Base-by-base conservation (phyloP, 2,329 filamentous ascomycete species). In the Didymella pinodella region DNA sequence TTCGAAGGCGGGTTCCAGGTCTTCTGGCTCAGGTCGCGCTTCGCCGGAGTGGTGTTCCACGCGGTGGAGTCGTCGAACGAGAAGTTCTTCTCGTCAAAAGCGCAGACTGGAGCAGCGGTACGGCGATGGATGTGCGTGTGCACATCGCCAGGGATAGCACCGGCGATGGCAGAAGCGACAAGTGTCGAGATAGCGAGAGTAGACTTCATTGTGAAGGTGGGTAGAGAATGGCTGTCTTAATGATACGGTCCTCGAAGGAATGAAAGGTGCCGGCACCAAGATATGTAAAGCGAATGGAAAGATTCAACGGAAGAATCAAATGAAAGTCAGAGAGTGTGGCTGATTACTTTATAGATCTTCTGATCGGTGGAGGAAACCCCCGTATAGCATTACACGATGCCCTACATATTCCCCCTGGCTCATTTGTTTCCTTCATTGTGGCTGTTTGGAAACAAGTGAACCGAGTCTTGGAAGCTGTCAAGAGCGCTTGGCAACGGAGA, bases 1-100 rank as follows among this genome's bases (percentile, higher is more conserved):
- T 68, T 63, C 12, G 66, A 65, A 6, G 69, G 69, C 3, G 69
- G 68, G 48, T 64, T 64, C 69, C 69, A 72, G 12, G 66, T 69
- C 18, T 59, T 66, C 41, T 64, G 22, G 34, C 36, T 45, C 18
- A 68, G 45, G 48, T 69, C 64, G 40, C 66, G 67, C 57, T 67
- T 69, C n/a, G 32, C 51, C 11, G 59, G 40, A 32, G 45, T 50
- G 48, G 51, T 48, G 45, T 48, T 38, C 63, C 64, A 66, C 6
- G 65, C 64, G 38, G 65, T 64, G 22, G 49, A 31, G 47, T 66
- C 62, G 49, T 62, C 53, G 43, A 64, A 53, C 4, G 45, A 31
- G 20, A 64, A 59, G 12, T 34, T 48, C 50, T 62, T 57, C 4
- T 62, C 38, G 7, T 67, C 59, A 54, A 70, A 68, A 4, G 55